phyloP scores from a whole-genome alignment of 441 rosid species.

The Arabidopsis lyrata region DNA sequence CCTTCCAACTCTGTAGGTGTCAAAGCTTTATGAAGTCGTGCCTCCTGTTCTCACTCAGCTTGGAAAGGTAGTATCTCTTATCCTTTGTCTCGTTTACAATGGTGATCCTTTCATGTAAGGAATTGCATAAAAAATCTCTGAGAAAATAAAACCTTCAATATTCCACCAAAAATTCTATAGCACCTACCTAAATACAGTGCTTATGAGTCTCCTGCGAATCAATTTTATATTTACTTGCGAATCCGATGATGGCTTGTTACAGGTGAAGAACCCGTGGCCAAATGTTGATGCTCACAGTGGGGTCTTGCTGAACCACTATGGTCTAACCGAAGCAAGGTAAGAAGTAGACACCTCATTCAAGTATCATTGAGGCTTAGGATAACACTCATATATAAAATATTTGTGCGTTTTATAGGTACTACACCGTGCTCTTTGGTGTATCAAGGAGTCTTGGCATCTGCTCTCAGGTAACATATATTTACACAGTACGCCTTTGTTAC shows the following conservation, averaged over 20 bases:
- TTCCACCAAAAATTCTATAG: neutral
- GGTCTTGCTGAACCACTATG: slow-evolving; percentile 85
- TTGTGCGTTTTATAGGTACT: slow-evolving; percentile 58
- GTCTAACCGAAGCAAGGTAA: slow-evolving; percentile 95
- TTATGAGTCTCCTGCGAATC: neutral
- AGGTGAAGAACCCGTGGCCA: slow-evolving; percentile 99
- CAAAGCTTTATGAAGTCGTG: slow-evolving; percentile 94
- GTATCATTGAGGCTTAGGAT: neutral
- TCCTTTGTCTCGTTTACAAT: slow-evolving; percentile 9
- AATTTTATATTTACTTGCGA: neutral
- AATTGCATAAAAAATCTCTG: slow-evolving; percentile 6
- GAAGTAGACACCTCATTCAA: neutral
- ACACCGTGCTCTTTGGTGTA: slow-evolving; percentile 93
- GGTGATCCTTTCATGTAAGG: neutral
- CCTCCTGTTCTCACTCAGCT: slow-evolving; percentile 91
- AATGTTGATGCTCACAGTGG: slow-evolving; percentile 99
- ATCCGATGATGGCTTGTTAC: slow-evolving; percentile 27
- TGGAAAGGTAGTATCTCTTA: slow-evolving; percentile 72
- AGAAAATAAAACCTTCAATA: neutral
- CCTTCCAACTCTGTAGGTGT: slow-evolving; percentile 62
- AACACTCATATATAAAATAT: neutral
- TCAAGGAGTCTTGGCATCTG: slow-evolving; percentile 97
- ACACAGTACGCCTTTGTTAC: neutral
- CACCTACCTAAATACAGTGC: neutral
- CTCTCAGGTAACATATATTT: slow-evolving; percentile 72